These are phyloP conservation scores for Noccaea bulbosa DNA, from an alignment of 345 rosid species.

Conservation along the genomic window DNA sequence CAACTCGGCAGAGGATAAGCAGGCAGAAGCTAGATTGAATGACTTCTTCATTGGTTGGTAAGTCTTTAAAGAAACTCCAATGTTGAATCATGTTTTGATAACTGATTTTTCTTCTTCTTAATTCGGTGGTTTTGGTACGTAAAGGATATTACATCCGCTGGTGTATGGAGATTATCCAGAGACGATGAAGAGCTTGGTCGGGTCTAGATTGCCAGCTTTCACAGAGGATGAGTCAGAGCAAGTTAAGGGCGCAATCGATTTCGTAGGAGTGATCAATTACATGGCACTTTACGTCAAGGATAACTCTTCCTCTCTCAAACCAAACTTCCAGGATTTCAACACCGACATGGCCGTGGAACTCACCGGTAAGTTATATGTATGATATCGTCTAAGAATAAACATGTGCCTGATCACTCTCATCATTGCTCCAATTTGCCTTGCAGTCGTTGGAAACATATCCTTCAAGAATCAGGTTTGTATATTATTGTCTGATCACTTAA, in stretches of 20 bases:
- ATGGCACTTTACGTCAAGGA: conserved; percentile 61
- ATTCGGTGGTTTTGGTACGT: background rate
- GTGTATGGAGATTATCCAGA: conserved; percentile 82
- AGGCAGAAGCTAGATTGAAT: conserved; percentile 75
- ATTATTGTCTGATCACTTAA: conserved; percentile 1
- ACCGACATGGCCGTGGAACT: conserved; percentile 22
- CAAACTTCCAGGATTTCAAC: conserved; percentile 7
- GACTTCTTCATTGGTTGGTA: conserved; percentile 97
- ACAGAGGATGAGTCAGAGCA: conserved; percentile 57
- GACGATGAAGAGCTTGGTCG: conserved; percentile 71
- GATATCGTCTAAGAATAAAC: background rate
- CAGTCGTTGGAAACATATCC: conserved; percentile 24
- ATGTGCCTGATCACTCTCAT: background rate
- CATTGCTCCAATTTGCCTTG: conserved; percentile 16
- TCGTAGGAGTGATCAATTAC: conserved; percentile 86
- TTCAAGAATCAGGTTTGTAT: conserved; percentile 14
- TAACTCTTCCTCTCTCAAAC: conserved; percentile 34
- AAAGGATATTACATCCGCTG: conserved; percentile 81
- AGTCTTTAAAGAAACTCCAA: background rate
- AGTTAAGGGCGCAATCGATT: conserved; percentile 76
- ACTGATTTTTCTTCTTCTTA: background rate
- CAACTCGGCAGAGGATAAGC: conserved; percentile 55
- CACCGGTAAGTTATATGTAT: conserved; percentile 12
- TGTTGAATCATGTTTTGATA: background rate
- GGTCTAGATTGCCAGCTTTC: conserved; percentile 69